Evolutionary conservation across 2,329 filamentous ascomycete genomes (phyloP).

Genomic region (Colletotrichum simmondsii): DNA sequence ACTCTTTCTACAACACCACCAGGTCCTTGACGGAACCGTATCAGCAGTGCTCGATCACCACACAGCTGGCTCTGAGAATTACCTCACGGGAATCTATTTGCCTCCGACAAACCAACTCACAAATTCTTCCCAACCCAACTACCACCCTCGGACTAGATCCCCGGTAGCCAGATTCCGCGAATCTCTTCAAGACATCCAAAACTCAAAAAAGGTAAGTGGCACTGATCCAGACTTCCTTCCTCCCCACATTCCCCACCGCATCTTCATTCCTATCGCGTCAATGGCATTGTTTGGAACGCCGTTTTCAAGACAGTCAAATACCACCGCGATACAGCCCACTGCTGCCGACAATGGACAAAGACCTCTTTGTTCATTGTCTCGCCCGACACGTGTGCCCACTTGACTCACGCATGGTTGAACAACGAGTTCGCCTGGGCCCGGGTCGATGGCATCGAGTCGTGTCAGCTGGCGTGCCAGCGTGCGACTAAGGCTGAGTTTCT

Average conservation of each 20-base stretch:
- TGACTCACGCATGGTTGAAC: slow-evolving; percentile 3
- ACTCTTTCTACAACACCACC: slow-evolving; percentile 33
- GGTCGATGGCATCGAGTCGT: not conserved
- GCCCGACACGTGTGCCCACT: slow-evolving; percentile 1
- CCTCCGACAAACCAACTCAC: slow-evolving; percentile 9
- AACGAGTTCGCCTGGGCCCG: not conserved
- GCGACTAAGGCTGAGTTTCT: not conserved
- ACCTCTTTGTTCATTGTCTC: slow-evolving; percentile 18
- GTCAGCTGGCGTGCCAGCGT: not conserved
- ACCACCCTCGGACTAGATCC: slow-evolving; percentile 14
- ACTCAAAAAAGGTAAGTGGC: slow-evolving; percentile 27
- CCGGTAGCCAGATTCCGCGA: slow-evolving; percentile 14
- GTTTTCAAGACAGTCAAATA: slow-evolving; percentile 10
- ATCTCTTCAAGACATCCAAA: slow-evolving; percentile 26
- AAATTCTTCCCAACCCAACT: slow-evolving; percentile 13
- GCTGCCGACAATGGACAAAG: slow-evolving; percentile 17
- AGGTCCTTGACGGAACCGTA: slow-evolving; percentile 38
- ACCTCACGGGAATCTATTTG: slow-evolving; percentile 26
- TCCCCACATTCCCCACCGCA: not conserved
- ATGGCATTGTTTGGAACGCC: slow-evolving; percentile 30
- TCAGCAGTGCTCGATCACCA: slow-evolving; percentile 39
- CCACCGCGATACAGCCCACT: slow-evolving; percentile 11
- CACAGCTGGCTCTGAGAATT: slow-evolving; percentile 36
- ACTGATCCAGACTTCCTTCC: not conserved
- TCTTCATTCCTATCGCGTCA: slow-evolving; percentile 24